These are phyloP conservation scores for Metschnikowia borealis DNA, from an alignment of 805 yeast species.

Conservation along the genomic window DNA sequence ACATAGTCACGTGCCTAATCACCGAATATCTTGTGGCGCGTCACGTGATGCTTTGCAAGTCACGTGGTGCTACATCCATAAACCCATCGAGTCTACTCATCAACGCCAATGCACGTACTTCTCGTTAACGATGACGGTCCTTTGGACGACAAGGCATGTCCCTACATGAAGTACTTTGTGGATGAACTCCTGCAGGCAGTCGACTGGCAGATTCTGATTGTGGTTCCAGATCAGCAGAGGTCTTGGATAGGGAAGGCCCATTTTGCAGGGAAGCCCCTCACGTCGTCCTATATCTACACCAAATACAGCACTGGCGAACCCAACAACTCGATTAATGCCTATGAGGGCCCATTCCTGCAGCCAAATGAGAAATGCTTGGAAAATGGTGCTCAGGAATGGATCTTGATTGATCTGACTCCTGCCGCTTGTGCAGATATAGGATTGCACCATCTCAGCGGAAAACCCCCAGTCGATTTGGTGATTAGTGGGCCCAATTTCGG, in stretches of 20 bases:
- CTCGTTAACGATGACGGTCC: slow-evolving; percentile 97
- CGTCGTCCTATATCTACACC: slow-evolving; percentile 63
- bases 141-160: slow-evolving; percentile 70
- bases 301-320: slow-evolving; percentile 38
- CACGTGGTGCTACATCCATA: not conserved
- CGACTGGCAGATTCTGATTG: slow-evolving; percentile 81
- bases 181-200: slow-evolving; percentile 61
- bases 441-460: slow-evolving; percentile 56
- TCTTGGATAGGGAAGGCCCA: slow-evolving; percentile 99
- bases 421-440: slow-evolving; percentile 95
- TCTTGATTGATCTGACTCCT: slow-evolving; percentile 86
- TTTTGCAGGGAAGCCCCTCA: slow-evolving; percentile 68
- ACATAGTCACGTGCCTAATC: too few species aligned
- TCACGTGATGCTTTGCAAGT: not conserved
- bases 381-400: slow-evolving; percentile 70
- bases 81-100: not conserved
- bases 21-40: not conserved
- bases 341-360: slow-evolving; percentile 51
- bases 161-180: slow-evolving; percentile 78
- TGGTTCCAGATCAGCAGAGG: slow-evolving; percentile 78
- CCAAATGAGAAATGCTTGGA: slow-evolving; percentile 29
- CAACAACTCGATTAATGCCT: slow-evolving; percentile 41
- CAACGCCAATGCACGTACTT: slow-evolving; percentile 42
- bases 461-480: slow-evolving; percentile 74
- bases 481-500: slow-evolving; percentile 96